These are phyloP conservation scores for Citrullus colocynthis DNA, from an alignment of 306 rosid species.

Conservation along the genomic window DNA sequence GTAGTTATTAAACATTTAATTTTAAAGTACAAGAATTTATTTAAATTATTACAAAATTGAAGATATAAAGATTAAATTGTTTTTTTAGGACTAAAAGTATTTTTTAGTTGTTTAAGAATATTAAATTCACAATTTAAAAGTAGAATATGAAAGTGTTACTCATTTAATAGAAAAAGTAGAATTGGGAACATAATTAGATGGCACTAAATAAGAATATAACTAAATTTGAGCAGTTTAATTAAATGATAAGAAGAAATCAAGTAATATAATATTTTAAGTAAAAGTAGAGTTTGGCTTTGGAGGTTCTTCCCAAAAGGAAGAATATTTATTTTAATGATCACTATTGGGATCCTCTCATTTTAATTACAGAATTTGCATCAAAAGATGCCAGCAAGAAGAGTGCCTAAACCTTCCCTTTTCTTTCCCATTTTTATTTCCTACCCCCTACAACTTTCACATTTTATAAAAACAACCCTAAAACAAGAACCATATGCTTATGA, in stretches of 20 bases:
- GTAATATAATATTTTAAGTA: not conserved
- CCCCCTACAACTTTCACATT: not conserved
- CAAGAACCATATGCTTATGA: not conserved
- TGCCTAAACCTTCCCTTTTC: not conserved
- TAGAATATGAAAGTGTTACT: no score
- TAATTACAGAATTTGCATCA: not conserved
- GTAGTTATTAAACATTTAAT: no score
- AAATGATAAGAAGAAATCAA: not conserved
- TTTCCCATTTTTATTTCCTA: not conserved
- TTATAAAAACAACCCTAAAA: not conserved
- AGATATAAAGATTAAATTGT: no score
- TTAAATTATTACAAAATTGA: no score
- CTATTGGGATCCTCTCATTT: not conserved
- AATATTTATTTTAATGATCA: not conserved
- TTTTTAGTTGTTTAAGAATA: no score
- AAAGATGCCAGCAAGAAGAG: not conserved
- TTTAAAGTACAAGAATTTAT: no score
- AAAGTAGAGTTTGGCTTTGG: not conserved
- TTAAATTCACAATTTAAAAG: no score
- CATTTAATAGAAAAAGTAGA: not conserved
- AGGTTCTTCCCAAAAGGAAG: not conserved
- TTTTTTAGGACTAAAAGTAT: no score
- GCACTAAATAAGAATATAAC: not conserved
- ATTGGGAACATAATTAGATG: not conserved
- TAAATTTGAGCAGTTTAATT: not conserved